phyloP scores from a whole-genome alignment of 805 yeast genomes.

The Metschnikowia lochheadii region DNA sequence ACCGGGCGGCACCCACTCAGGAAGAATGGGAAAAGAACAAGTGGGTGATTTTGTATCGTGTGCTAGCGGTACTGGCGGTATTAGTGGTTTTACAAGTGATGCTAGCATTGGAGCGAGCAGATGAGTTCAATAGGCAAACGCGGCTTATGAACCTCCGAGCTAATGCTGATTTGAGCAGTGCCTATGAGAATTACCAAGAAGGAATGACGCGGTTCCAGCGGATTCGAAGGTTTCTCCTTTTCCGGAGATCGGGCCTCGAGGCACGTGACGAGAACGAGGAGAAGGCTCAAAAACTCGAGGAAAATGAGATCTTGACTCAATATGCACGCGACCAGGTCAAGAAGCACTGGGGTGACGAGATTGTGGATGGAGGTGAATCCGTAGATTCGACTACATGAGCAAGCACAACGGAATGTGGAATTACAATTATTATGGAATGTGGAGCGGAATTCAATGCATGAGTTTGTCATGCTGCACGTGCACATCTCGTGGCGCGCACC shows the following conservation, averaged over 20 bases:
- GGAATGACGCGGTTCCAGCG: conserved; percentile 27
- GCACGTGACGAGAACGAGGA: conserved; percentile 13
- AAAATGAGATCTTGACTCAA: conserved; percentile 27
- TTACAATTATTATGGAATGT: too few relatives aligned
- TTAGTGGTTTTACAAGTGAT: conserved; percentile 40
- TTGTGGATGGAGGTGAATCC: not conserved
- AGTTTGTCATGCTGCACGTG: not conserved
- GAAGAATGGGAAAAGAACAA: conserved; percentile 41
- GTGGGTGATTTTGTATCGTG: conserved; percentile 39
- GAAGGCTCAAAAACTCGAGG: conserved; percentile 19
- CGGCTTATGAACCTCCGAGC: conserved; percentile 25
- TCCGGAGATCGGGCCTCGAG: conserved; percentile 26
- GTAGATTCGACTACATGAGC: not conserved
- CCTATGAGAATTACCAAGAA: conserved; percentile 27
- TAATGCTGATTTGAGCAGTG: conserved; percentile 26
- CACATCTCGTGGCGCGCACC: not conserved
- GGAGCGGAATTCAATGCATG: too few relatives aligned
- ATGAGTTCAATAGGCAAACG: conserved; percentile 25
- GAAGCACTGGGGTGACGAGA: conserved; percentile 17
- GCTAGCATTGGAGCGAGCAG: conserved; percentile 34
- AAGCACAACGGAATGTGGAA: not conserved
- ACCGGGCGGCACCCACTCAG: conserved; percentile 36
- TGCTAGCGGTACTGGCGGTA: conserved; percentile 34
- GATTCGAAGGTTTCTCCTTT: conserved; percentile 31
- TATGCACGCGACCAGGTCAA: conserved; percentile 26